Percentiles rank a stretch among this genome's conserved stretches.
phyloP scores from a whole-genome alignment of 345 rosid species.

The Aegle marmelos region DNA sequence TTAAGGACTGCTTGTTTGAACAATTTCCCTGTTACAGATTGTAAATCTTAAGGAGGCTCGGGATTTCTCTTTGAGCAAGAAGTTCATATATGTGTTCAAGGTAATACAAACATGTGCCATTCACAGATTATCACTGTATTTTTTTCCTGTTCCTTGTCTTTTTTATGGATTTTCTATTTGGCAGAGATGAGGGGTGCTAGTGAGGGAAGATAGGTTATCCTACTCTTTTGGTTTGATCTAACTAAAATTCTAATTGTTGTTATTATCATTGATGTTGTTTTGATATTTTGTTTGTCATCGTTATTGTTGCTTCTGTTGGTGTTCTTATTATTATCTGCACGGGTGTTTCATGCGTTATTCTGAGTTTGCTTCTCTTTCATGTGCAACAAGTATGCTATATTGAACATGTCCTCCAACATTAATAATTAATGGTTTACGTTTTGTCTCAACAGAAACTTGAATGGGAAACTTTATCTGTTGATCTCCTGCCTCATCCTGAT shows the following conservation, averaged over 20 bases:
- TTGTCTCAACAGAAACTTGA: constrained; percentile 79
- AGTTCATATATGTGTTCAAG: constrained; percentile 88
- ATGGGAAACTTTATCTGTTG: constrained; percentile 96
- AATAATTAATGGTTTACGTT: constrained; percentile 29
- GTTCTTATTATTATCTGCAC: background rate
- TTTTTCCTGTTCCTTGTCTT: background rate
- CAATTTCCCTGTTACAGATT: constrained; percentile 42
- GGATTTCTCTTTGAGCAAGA: constrained; percentile 70
- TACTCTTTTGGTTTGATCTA: constrained; percentile 6
- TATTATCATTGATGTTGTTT: background rate
- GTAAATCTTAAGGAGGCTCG: constrained; percentile 98
- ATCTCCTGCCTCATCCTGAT: constrained; percentile 99
- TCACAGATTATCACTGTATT: background rate
- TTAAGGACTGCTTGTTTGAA: constrained; percentile 3
- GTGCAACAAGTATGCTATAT: background rate
- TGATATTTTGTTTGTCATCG: background rate
- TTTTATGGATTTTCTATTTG: background rate
- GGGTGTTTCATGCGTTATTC: background rate
- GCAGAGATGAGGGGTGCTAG: background rate
- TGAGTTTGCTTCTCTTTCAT: background rate
- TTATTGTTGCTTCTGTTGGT: background rate
- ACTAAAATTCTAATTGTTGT: background rate
- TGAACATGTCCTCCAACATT: background rate
- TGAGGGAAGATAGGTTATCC: background rate
- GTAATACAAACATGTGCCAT: constrained; percentile 32